Percentiles rank a stretch among this genome's conserved stretches.
Evolutionary conservation across 2,329 filamentous ascomycete genomes (phyloP).

Genomic region (Lachnellula occidentalis): DNA sequence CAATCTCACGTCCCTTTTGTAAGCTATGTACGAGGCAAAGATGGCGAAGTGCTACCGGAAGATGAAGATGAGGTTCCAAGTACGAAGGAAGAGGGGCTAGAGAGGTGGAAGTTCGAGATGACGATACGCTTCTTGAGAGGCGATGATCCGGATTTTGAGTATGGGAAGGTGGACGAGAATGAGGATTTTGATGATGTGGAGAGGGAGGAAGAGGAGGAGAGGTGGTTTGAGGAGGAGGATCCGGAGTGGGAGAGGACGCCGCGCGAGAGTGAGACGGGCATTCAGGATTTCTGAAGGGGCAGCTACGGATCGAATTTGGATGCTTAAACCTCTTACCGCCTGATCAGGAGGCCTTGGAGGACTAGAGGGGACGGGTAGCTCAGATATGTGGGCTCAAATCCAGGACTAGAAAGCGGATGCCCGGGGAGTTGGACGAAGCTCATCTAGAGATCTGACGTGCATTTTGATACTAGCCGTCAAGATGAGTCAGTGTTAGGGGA

Average conservation of each 20-base stretch:
- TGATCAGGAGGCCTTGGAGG: too few relatives aligned
- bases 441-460: too few relatives aligned
- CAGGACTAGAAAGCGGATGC: too few relatives aligned
- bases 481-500: too few relatives aligned
- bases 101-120: conserved; percentile 32
- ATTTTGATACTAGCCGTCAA: too few relatives aligned
- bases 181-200: conserved; percentile 31
- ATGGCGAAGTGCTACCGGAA: conserved; percentile 28
- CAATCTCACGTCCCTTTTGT: conserved; percentile 18
- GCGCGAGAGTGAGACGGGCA: conserved; percentile 28
- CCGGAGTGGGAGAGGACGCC: conserved; percentile 23
- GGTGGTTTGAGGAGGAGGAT: conserved; percentile 33
- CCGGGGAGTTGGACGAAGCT: too few relatives aligned
- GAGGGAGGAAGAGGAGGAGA: conserved; percentile 29
- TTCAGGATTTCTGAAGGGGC: conserved; percentile 30
- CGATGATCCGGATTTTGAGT: conserved; percentile 32
- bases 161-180: conserved; percentile 28
- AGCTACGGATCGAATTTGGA: background rate
- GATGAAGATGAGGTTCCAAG: conserved; percentile 29
- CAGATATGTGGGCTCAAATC: too few relatives aligned
- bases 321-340: background rate
- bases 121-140: conserved; percentile 31
- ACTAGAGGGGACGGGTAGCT: too few relatives aligned
- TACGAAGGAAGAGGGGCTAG: conserved; percentile 30
- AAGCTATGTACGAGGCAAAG: conserved; percentile 21